Evolutionary conservation across 352 stramenopile genomes (phyloP).

Genomic region (Globisporangium megalacanthum): DNA sequence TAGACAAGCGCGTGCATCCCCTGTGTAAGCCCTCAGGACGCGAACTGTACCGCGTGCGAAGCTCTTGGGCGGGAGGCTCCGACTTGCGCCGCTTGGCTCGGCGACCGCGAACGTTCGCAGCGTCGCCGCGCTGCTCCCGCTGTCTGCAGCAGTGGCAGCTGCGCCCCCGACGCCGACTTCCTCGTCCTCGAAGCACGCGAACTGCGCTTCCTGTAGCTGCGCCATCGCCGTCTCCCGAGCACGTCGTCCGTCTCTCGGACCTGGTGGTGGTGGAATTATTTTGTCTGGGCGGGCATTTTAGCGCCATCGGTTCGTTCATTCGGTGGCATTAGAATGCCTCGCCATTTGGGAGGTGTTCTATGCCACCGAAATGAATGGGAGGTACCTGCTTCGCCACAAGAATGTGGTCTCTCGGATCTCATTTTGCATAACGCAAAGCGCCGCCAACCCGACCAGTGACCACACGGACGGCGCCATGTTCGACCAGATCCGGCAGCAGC

Average conservation of each 20-base stretch:
- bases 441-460: neutral
- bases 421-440: neutral
- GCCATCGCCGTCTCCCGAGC: conserved; percentile 16
- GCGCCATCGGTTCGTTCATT: too few relatives aligned
- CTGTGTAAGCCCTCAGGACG: too few relatives aligned
- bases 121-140: conserved; percentile 15
- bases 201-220: conserved; percentile 60
- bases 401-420: too few relatives aligned
- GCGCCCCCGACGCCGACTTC: conserved; percentile 16
- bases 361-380: too few relatives aligned
- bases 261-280: neutral
- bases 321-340: too few relatives aligned
- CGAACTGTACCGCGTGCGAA: conserved; percentile 35
- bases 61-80: conserved; percentile 44
- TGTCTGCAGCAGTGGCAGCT: conserved; percentile 2
- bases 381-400: too few relatives aligned
- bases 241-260: too few relatives aligned
- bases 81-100: conserved; percentile 13
- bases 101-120: conserved; percentile 11
- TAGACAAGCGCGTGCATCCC: neutral
- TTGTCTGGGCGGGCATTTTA: neutral
- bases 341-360: too few relatives aligned
- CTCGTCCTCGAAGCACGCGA: conserved; percentile 69
- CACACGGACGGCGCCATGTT: conserved; percentile 30
- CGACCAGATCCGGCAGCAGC: conserved; percentile 57